Conservation (phyloP, 345 rosid genomes). For the Syzygium aqueum region DNA sequence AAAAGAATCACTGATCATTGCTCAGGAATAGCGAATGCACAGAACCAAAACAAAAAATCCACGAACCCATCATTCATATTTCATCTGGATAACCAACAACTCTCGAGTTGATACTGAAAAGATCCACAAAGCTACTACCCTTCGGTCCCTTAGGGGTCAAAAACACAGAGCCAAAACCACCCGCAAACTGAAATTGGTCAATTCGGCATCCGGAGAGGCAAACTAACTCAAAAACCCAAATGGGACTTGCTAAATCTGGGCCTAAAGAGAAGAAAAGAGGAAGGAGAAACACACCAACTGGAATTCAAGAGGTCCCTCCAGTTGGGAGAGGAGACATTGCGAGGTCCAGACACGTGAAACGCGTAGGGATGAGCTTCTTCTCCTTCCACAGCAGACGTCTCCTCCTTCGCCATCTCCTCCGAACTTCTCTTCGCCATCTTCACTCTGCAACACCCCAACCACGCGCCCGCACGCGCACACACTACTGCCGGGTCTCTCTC, state of each 20-base stretch:
- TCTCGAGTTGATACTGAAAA: neutral
- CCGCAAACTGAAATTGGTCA: neutral
- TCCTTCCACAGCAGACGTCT: conserved; percentile 10
- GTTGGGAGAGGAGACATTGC: conserved; percentile 73
- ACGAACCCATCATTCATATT: neutral
- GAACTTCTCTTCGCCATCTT: conserved; percentile 29
- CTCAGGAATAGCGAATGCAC: neutral
- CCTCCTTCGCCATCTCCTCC: conserved; percentile 16
- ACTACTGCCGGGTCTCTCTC: neutral
- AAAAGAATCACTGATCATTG: neutral
- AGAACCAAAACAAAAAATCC: neutral
- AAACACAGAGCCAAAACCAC: neutral
- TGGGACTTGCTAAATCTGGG: neutral
- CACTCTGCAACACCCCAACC: neutral
- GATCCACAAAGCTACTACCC: neutral
- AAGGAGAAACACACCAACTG: conserved; percentile 56
- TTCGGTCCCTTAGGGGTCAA: neutral
- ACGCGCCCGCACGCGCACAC: neutral
- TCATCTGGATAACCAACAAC: neutral
- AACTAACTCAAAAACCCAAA: neutral
- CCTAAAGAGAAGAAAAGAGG: neutral
- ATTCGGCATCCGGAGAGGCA: neutral
- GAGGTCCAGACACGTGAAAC: conserved; percentile 88
- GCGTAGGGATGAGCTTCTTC: conserved; percentile 78
- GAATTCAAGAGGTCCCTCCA: conserved; percentile 96